Evolutionary conservation across 495 filamentous ascomycete species (phyloP).

Genomic region (Trypethelium eluteriae): DNA sequence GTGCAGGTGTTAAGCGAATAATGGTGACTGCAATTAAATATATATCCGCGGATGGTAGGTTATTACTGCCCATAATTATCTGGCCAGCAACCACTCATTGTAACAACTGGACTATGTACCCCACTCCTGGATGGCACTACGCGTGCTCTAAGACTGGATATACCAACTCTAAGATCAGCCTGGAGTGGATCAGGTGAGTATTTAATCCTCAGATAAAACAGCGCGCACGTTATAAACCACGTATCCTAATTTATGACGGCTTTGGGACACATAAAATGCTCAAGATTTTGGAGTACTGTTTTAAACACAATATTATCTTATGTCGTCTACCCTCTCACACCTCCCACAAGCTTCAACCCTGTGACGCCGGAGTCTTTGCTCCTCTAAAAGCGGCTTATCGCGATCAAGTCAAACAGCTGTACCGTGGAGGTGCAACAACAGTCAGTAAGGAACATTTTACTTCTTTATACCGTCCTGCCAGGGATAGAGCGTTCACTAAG

Average conservation of each 20-base stretch:
- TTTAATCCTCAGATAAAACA: slow-evolving; percentile 19
- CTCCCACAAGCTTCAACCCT: slow-evolving; percentile 21
- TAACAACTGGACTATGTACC: slow-evolving; percentile 17
- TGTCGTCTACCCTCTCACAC: slow-evolving; percentile 22
- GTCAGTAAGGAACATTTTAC: slow-evolving; percentile 21
- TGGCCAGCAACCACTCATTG: slow-evolving; percentile 19
- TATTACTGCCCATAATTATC: slow-evolving; percentile 16
- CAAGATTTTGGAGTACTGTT: slow-evolving; percentile 22
- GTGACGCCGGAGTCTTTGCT: slow-evolving; percentile 17
- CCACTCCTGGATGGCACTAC: slow-evolving; percentile 19
- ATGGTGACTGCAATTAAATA: slow-evolving; percentile 20
- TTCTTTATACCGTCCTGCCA: slow-evolving; percentile 19
- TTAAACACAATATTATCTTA: slow-evolving; percentile 21
- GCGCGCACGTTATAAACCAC: slow-evolving; percentile 15
- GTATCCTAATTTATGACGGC: slow-evolving; percentile 19
- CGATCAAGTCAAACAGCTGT: slow-evolving; percentile 18
- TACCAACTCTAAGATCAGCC: slow-evolving; percentile 19
- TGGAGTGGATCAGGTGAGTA: slow-evolving; percentile 18
- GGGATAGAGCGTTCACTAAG: slow-evolving; percentile 12
- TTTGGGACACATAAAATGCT: slow-evolving; percentile 22
- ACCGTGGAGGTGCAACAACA: slow-evolving; percentile 16
- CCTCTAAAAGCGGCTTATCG: slow-evolving; percentile 19
- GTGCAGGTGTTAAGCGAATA: slow-evolving; percentile 19
- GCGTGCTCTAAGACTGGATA: slow-evolving; percentile 18
- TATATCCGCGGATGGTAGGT: slow-evolving; percentile 18